phyloP scores from a whole-genome alignment of 2,329 filamentous ascomycete genomes.

The Penicillium sp. region DNA sequence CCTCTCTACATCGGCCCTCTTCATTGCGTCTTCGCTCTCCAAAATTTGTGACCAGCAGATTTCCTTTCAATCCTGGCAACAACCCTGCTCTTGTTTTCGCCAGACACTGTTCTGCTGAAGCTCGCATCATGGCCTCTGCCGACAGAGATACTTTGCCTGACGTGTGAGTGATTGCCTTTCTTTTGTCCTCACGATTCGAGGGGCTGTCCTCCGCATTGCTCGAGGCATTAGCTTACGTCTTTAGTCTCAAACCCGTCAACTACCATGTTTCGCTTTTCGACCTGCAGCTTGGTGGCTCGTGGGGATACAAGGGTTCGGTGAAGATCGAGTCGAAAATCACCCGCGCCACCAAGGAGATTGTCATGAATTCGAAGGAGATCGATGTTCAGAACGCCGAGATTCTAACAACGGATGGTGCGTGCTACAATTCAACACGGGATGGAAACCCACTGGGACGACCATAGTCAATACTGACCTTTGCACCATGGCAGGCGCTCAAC shows the following conservation, averaged over 20 bases:
- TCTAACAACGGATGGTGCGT: slow-evolving; percentile 32
- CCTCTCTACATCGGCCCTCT: slow-evolving; percentile 4
- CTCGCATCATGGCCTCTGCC: slow-evolving; percentile 39
- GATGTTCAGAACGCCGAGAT: slow-evolving; percentile 59
- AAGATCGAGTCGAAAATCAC: slow-evolving; percentile 70
- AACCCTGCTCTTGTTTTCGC: slow-evolving; percentile 14
- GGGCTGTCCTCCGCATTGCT: not conserved
- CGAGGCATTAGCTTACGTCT: slow-evolving; percentile 5
- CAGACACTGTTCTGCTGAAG: slow-evolving; percentile 40
- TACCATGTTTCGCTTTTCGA: slow-evolving; percentile 78
- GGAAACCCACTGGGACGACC: not conserved
- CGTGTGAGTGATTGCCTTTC: slow-evolving; percentile 30
- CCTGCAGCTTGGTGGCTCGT: slow-evolving; percentile 63
- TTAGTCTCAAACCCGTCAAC: slow-evolving; percentile 71
- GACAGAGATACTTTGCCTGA: slow-evolving; percentile 46
- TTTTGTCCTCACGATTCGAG: slow-evolving; percentile 5
- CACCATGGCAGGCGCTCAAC: slow-evolving; percentile 20
- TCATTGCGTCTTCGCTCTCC: not conserved
- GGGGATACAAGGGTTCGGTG: slow-evolving; percentile 81
- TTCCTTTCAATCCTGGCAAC: slow-evolving; percentile 12
- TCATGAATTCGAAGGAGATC: slow-evolving; percentile 80
- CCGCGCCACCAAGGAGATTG: slow-evolving; percentile 66
- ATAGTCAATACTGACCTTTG: not conserved
- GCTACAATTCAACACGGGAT: not conserved
- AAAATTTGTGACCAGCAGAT: slow-evolving; percentile 3